Evolutionary conservation across 805 yeast genomes (phyloP), one percentile per base, ranked within the genome.

Genomic region (Yarrowia sp.): DNA sequence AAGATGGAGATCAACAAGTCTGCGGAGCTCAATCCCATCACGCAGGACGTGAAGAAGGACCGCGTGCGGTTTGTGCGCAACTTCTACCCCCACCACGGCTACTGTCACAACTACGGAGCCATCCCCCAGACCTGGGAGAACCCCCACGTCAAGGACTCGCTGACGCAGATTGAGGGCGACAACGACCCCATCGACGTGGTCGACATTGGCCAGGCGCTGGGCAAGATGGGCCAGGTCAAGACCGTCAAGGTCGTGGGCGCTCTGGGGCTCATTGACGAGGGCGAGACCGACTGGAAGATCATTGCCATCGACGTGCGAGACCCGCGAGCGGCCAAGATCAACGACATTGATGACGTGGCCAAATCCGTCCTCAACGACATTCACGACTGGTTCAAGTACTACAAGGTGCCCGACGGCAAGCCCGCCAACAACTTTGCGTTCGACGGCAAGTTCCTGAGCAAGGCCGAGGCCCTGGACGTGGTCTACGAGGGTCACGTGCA

Each of bases 241-340:
- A 90, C 90, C 79, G 98, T 93, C 70, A 93, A 93, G 81, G 94
- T 92, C 24, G 82, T 95, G 71, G 99, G 99, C 71, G 88, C 94
- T 70, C 86, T 95, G 88, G 98, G 98, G 39, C 83, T 95, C 72
- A 87, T 95, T 72, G 99, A 95, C 78, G 98, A 93, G 79, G 98
- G 97, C 72, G 99, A 95, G 81, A 84, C 97, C 69, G 99, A 94
- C 81, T 94, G 98, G 98, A 91, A 91, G 79, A 82, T 91, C 39
- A 85, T 91, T 69, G 91, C 84, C 19, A 88, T 91, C 68, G 88
- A 88, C 74, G 79, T 82, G 38, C 79, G 83, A 66, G 96, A 91
- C 76, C 88, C 90, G 55, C 75, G 88, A 74, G 87, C 91, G 30
- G 69, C 80, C 7, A 80, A 85, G 71, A 76, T 91, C 68, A 81